These are phyloP conservation scores for Ophiognomonia clavigignenti-juglandacearum DNA, from an alignment of 2,329 filamentous ascomycete genomes.

Conservation along the genomic window DNA sequence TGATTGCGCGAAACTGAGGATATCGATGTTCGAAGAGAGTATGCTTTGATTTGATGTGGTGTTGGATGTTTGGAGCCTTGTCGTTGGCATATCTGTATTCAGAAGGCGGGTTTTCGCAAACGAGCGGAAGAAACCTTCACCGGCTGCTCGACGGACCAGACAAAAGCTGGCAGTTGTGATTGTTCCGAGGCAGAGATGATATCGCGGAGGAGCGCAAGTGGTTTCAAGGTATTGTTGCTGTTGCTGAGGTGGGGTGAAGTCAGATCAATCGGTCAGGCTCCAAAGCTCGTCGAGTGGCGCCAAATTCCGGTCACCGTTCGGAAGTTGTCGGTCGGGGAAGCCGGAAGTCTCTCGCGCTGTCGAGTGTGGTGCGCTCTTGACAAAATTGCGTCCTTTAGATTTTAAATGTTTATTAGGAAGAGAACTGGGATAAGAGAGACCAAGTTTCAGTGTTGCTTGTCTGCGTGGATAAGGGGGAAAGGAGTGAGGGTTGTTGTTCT, in stretches of 20 bases:
- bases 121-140: conserved; percentile 14
- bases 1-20: conserved; percentile 7
- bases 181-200: neutral
- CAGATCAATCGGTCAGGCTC: no score
- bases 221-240: neutral
- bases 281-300: no score
- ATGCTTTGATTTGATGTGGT: conserved; percentile 11
- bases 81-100: conserved; percentile 12
- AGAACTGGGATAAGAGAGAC: no score
- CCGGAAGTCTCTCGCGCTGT: no score
- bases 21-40: conserved; percentile 14
- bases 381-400: no score
- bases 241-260: no score
- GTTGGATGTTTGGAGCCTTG: conserved; percentile 3
- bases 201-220: no score
- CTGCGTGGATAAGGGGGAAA: neutral
- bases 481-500: neutral
- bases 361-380: no score
- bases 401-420: no score
- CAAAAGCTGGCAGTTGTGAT: conserved; percentile 8
- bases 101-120: conserved; percentile 1
- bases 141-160: conserved; percentile 5
- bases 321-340: no score
- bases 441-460: no score
- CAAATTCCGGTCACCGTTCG: no score